A percentile compares a stretch with the other conserved stretches of the same genome.
phyloP scores from a whole-genome alignment of 2,329 filamentous ascomycete genomes.

The Cucurbitaria berberidis region DNA sequence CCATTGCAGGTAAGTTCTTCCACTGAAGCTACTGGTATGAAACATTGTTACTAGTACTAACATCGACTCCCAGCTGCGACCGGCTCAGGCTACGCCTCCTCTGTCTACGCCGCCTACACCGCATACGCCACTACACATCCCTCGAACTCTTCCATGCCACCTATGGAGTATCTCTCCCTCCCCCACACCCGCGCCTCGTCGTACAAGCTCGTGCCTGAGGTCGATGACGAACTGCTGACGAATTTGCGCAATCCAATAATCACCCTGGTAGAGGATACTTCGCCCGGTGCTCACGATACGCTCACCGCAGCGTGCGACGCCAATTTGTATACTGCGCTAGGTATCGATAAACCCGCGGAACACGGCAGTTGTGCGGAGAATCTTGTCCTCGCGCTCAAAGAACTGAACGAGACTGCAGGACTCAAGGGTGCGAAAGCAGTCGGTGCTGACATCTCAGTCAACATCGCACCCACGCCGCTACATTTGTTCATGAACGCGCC shows the following conservation, averaged over 20 bases:
- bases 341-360: slow-evolving; percentile 53
- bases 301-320: slow-evolving; percentile 57
- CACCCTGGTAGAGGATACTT: slow-evolving; percentile 54
- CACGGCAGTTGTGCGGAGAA: slow-evolving; percentile 58
- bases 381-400: slow-evolving; percentile 56
- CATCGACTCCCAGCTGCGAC: slow-evolving; percentile 45
- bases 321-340: slow-evolving; percentile 50
- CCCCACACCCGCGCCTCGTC: slow-evolving; percentile 53
- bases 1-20: slow-evolving; percentile 46
- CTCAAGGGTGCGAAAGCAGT: slow-evolving; percentile 55
- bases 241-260: slow-evolving; percentile 56
- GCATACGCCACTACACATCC: slow-evolving; percentile 50
- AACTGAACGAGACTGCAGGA: slow-evolving; percentile 55
- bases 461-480: slow-evolving; percentile 55
- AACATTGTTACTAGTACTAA: background rate
- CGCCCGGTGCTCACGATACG: slow-evolving; percentile 54
- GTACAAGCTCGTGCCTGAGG: slow-evolving; percentile 50
- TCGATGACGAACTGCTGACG: slow-evolving; percentile 52
- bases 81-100: slow-evolving; percentile 55
- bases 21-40: background rate
- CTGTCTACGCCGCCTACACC: slow-evolving; percentile 57
- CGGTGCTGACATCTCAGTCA: slow-evolving; percentile 57
- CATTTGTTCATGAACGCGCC: slow-evolving; percentile 52
- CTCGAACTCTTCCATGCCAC: slow-evolving; percentile 40
- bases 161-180: slow-evolving; percentile 57